Base-by-base conservation (phyloP, 1,139 yeast genomes). In the Pichia sp. region DNA sequence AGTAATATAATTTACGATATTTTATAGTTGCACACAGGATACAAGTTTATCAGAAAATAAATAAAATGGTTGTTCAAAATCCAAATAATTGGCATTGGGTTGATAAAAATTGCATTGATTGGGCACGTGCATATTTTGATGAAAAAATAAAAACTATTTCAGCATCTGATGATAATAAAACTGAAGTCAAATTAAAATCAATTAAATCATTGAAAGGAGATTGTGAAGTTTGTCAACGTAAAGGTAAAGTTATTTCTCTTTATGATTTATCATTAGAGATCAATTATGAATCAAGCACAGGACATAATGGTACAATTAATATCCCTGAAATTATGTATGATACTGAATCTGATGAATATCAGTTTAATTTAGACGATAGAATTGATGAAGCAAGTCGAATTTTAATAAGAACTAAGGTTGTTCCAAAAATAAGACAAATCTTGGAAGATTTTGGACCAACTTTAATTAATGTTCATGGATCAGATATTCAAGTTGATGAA, bases 61-160 rank as follows among this genome's bases (percentile, higher is more conserved):
- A n/a, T n/a, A n/a, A n/a, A 45, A 81, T 81, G 87, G 87, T 78
- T 42, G 79, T 82, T 37, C 80, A 80, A 60, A 82, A 82, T 68
- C 87, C 87, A 38, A 81, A 82, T 64, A 82, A 82, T 64, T 82
- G 87, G 98, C 98, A 92, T 73, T 92, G 98, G 98, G 97, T 92
- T 52, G 97, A 92, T 68, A 92, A 92, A 66, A 92, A 92, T 73
- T 92, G 98, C 68, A 75, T 90, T 50, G 81, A 78, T 52, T 92
- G 98, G 98, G 74, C 96, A 12, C 78, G 80, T 51, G 74, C 76
- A 39, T 92, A 90, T 64, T 86, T 92, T 63, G 65, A 69, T 39
- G 74, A 76, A 40, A 74, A 78, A 43, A 67, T 89, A 36, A 68
- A 70, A 10, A 6, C 20, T 11, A 28, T 48, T 16, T 40, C 42